Percentiles rank a stretch among this genome's conserved stretches.
Conservation (phyloP, 202 grass and related monocot genomes). For the Carex arenaria region DNA sequence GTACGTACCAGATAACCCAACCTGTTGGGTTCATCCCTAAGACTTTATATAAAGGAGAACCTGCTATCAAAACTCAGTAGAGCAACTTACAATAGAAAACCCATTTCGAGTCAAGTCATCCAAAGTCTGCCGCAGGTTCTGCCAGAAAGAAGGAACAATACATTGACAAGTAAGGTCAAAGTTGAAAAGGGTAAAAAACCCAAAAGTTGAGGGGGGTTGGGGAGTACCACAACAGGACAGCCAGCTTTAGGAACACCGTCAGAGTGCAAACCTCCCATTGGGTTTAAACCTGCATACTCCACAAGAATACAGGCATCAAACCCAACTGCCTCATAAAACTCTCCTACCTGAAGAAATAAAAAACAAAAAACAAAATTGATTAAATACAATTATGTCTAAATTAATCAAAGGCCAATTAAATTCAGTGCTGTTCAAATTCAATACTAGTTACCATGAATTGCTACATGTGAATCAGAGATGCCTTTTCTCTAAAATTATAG, state of each 20-base stretch:
- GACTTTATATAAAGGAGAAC: slow-evolving; percentile 10
- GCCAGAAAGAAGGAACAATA: slow-evolving; percentile 25
- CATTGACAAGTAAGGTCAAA: slow-evolving; percentile 17
- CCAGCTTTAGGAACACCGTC: slow-evolving; percentile 96
- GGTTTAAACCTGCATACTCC: slow-evolving; percentile 95
- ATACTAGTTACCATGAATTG: not conserved
- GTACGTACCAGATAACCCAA: not conserved
- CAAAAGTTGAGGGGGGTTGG: not conserved
- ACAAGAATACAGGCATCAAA: slow-evolving; percentile 99
- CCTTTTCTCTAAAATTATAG: not conserved
- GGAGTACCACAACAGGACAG: slow-evolving; percentile 79
- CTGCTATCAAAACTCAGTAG: slow-evolving; percentile 9
- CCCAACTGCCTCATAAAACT: slow-evolving; percentile 92
- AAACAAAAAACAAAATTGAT: not conserved
- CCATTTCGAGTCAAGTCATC: slow-evolving; percentile 93
- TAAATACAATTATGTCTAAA: not conserved
- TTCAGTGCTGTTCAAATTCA: not conserved
- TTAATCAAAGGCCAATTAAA: not conserved
- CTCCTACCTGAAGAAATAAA: slow-evolving; percentile 66
- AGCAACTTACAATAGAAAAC: slow-evolving; percentile 84
- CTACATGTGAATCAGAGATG: not conserved
- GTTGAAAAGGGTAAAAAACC: not conserved
- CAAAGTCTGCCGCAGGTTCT: slow-evolving; percentile 95
- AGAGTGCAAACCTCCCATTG: slow-evolving; percentile 83
- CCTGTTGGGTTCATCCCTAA: not conserved